A percentile compares a stretch with the other conserved stretches of the same genome.
Conservation (phyloP, 352 stramenopile genomes). For the Phytophthora sp. region DNA sequence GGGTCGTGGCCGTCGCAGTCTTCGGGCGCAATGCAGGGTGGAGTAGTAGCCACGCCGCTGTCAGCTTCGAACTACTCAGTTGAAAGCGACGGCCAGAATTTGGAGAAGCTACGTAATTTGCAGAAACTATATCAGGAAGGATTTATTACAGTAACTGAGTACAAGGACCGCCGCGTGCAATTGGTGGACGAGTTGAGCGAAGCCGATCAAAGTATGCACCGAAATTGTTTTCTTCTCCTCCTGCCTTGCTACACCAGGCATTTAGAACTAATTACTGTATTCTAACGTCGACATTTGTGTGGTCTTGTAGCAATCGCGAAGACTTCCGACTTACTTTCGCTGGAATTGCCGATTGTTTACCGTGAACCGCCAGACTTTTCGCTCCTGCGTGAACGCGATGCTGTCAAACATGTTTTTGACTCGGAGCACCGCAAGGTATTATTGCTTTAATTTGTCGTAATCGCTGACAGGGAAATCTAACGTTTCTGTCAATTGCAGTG, state of each 20-base stretch:
- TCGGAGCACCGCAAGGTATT: slow-evolving; percentile 66
- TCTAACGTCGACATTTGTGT: slow-evolving; percentile 3
- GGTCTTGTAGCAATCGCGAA: slow-evolving; percentile 53
- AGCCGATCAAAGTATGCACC: slow-evolving; percentile 58
- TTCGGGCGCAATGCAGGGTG: not conserved
- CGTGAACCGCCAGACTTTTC: slow-evolving; percentile 70
- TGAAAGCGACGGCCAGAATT: slow-evolving; percentile 46
- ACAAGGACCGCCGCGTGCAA: slow-evolving; percentile 70
- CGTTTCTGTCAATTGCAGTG: slow-evolving; percentile 36
- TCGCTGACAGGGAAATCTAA: too few relatives aligned
- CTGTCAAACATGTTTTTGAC: slow-evolving; percentile 85
- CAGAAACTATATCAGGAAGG: slow-evolving; percentile 80
- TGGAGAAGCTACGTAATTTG: slow-evolving; percentile 73
- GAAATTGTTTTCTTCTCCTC: not conserved
- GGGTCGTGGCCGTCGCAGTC: slow-evolving; percentile 19
- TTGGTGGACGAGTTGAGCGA: slow-evolving; percentile 67
- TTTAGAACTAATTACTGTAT: slow-evolving; percentile 11
- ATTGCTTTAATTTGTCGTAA: not conserved
- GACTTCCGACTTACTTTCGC: slow-evolving; percentile 60
- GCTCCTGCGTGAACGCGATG: slow-evolving; percentile 61
- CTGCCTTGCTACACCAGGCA: not conserved
- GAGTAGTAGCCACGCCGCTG: not conserved
- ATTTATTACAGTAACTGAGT: slow-evolving; percentile 85
- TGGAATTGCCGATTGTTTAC: slow-evolving; percentile 64
- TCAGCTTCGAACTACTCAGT: slow-evolving; percentile 20